Evolutionary conservation across 192 early-diverging fungal genomes (phyloP).

Genomic region (Umbelopsis sp.): DNA sequence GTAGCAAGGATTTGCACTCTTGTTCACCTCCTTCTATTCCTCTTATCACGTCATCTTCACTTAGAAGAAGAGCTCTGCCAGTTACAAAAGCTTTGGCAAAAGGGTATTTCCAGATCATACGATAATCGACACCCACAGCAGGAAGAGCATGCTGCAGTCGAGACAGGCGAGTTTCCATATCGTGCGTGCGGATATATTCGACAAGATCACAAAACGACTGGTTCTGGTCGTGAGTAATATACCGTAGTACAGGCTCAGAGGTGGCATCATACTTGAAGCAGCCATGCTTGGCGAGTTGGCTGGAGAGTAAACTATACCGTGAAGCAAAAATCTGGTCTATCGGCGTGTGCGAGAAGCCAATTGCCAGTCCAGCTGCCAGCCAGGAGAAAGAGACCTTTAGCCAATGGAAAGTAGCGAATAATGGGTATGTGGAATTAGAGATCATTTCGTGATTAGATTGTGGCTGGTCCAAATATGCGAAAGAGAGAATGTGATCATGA

Average conservation of each 20-base stretch:
- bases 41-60: slow-evolving; percentile 37
- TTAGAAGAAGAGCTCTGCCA: slow-evolving; percentile 23
- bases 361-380: slow-evolving; percentile 25
- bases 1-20: slow-evolving; percentile 22
- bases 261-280: slow-evolving; percentile 34
- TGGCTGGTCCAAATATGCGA: background rate
- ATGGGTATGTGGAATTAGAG: too few relatives aligned
- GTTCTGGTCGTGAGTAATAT: slow-evolving; percentile 19
- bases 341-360: background rate
- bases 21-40: slow-evolving; percentile 32
- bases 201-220: slow-evolving; percentile 9
- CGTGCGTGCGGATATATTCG: slow-evolving; percentile 29
- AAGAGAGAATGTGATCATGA: slow-evolving; percentile 7
- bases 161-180: slow-evolving; percentile 29
- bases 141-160: slow-evolving; percentile 26
- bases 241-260: slow-evolving; percentile 29
- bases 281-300: slow-evolving; percentile 18
- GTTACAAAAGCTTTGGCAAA: slow-evolving; percentile 35
- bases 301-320: slow-evolving; percentile 5
- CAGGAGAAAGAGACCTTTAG: slow-evolving; percentile 28
- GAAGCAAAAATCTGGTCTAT: slow-evolving; percentile 22
- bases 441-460: background rate
- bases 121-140: slow-evolving; percentile 31
- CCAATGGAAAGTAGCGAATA: slow-evolving; percentile 19
- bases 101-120: slow-evolving; percentile 38